Conservation (phyloP, 306 rosid species). For the Medicago lupulina region DNA sequence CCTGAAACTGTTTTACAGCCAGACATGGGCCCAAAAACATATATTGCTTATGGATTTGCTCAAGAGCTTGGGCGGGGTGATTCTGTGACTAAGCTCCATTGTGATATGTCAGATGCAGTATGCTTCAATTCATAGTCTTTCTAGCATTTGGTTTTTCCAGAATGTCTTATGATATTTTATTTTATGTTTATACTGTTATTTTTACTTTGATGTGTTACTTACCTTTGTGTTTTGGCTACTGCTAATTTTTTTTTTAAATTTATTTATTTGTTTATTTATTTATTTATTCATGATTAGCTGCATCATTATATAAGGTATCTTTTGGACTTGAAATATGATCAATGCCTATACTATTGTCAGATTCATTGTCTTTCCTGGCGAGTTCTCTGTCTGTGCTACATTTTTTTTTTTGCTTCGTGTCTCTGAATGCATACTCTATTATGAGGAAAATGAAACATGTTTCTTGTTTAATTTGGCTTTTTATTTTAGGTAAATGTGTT, state of each 20-base stretch:
- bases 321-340: slow-evolving; percentile 4
- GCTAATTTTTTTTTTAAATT: neutral
- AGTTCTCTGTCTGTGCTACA: neutral
- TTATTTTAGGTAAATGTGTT: slow-evolving; percentile 75
- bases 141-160: too few relatives aligned
- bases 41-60: too few relatives aligned
- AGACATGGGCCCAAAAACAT: too few relatives aligned
- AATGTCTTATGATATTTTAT: too few relatives aligned
- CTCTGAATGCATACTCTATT: neutral
- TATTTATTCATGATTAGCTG: neutral
- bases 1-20: too few relatives aligned
- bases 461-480: neutral
- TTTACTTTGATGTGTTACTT: too few relatives aligned
- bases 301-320: neutral
- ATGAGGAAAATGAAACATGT: neutral
- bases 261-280: neutral
- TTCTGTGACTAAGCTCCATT: too few relatives aligned
- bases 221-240: neutral
- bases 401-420: neutral
- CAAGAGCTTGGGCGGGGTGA: too few relatives aligned
- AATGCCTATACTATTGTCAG: neutral
- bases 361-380: neutral
- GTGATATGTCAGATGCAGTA: too few relatives aligned
- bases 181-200: too few relatives aligned
- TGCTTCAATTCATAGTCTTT: too few relatives aligned